phyloP scores from a whole-genome alignment of 2,329 filamentous ascomycete genomes.

The Cordyceps tenuipes region DNA sequence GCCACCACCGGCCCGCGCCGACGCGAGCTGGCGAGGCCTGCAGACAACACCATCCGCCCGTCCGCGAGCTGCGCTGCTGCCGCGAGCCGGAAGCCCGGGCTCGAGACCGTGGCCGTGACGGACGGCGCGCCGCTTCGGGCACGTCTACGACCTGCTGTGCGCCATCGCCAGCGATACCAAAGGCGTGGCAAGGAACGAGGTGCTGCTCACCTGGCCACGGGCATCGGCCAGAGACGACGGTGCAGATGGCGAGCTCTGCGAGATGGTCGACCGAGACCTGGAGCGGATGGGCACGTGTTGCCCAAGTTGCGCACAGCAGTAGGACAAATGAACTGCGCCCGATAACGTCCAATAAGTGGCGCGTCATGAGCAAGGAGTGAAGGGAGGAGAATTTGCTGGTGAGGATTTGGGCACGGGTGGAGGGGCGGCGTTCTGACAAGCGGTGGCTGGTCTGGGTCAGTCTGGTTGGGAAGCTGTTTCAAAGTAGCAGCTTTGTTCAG shows the following conservation, averaged over 20 bases:
- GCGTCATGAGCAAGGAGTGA: neutral
- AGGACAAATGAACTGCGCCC: neutral
- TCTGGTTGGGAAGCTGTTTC: neutral
- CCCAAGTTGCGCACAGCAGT: too few relatives aligned
- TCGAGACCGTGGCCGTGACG: neutral
- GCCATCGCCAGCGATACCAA: neutral
- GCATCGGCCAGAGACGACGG: too few relatives aligned
- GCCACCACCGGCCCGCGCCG: neutral
- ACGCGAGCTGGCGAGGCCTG: neutral
- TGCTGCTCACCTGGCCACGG: neutral
- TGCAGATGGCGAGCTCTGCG: neutral
- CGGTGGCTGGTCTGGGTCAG: too few relatives aligned
- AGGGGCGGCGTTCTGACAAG: too few relatives aligned
- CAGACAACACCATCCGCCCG: neutral
- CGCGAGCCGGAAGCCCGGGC: neutral
- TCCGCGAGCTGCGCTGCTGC: neutral
- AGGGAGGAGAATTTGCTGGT: neutral
- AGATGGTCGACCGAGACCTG: neutral
- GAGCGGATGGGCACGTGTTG: neutral
- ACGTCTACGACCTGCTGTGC: neutral
- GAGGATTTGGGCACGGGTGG: neutral
- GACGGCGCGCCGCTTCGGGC: neutral
- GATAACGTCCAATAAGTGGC: neutral
- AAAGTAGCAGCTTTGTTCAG: too few relatives aligned
- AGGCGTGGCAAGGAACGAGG: neutral